These are phyloP conservation scores for Suillus luteus DNA, from an alignment of 768 basidiomycete species.

Conservation along the genomic window DNA sequence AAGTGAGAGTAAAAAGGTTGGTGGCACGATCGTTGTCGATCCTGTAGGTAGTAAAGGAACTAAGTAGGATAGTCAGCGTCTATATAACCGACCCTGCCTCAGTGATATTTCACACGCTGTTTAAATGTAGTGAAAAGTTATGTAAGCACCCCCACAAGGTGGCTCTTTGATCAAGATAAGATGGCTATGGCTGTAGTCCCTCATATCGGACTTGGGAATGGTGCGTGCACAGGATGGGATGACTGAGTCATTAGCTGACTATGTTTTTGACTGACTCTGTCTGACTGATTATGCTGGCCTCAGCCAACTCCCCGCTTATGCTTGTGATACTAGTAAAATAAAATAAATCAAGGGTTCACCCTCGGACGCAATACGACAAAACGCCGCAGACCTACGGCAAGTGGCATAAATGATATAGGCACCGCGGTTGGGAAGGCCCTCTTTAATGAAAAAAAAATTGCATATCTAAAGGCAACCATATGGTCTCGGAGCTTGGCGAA, in stretches of 20 bases:
- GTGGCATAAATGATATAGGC: constrained; percentile 3
- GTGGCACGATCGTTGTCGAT: background rate
- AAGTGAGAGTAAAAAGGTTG: constrained; percentile 1
- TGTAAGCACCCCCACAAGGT: background rate
- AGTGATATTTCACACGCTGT: background rate
- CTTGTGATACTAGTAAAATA: background rate
- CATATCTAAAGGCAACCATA: constrained; percentile 1
- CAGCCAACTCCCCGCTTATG: background rate
- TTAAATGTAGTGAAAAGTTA: background rate
- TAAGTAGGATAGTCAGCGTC: background rate
- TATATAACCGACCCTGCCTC: constrained; percentile 5
- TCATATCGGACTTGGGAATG: background rate
- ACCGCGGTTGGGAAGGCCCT: background rate
- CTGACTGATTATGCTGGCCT: background rate
- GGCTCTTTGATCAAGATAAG: too few species aligned
- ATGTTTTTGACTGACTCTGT: background rate
- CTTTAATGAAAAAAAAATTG: background rate
- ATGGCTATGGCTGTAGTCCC: constrained; percentile 2
- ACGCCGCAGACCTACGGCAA: constrained; percentile 3
- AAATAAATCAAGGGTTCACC: constrained; percentile 3
- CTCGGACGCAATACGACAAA: background rate
- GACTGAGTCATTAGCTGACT: too few species aligned
- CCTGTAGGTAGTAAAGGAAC: constrained; percentile 7
- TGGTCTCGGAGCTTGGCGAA: background rate
- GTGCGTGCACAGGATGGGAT: too few species aligned